These are phyloP conservation scores for Nicotiana noctiflora DNA, from an alignment of 257 asterid genomes.

Conservation along the genomic window DNA sequence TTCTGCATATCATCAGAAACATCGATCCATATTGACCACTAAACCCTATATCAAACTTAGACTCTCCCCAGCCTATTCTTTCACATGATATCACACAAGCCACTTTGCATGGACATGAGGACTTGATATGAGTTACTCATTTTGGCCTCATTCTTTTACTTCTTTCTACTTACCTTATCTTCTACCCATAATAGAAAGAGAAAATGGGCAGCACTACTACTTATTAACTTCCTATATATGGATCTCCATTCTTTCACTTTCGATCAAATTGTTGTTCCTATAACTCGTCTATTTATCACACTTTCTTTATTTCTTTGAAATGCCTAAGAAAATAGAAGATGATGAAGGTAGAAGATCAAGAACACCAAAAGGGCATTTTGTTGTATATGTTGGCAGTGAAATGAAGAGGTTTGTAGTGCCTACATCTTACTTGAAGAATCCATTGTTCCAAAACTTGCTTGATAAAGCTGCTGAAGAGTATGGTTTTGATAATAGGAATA, in stretches of 20 bases:
- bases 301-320: background rate
- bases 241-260: background rate
- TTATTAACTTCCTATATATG: background rate
- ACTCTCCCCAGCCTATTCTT: background rate
- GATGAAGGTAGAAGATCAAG: conserved; percentile 1
- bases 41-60: background rate
- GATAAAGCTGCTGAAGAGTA: conserved; percentile 53
- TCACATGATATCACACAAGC: background rate
- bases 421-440: conserved; percentile 45
- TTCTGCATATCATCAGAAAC: background rate
- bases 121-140: background rate
- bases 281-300: background rate
- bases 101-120: background rate
- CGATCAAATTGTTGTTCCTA: background rate
- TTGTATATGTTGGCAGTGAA: conserved; percentile 53
- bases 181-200: background rate
- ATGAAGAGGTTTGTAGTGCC: conserved; percentile 45
- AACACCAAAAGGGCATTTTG: conserved; percentile 62
- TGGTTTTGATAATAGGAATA: conserved; percentile 28
- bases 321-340: background rate
- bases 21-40: conserved; percentile 1
- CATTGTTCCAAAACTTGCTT: conserved; percentile 31
- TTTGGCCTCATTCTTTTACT: conserved; percentile 9
- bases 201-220: background rate
- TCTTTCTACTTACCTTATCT: conserved; percentile 11